phyloP scores from a whole-genome alignment of 2,329 filamentous ascomycete species.

The Claviceps pusilla region DNA sequence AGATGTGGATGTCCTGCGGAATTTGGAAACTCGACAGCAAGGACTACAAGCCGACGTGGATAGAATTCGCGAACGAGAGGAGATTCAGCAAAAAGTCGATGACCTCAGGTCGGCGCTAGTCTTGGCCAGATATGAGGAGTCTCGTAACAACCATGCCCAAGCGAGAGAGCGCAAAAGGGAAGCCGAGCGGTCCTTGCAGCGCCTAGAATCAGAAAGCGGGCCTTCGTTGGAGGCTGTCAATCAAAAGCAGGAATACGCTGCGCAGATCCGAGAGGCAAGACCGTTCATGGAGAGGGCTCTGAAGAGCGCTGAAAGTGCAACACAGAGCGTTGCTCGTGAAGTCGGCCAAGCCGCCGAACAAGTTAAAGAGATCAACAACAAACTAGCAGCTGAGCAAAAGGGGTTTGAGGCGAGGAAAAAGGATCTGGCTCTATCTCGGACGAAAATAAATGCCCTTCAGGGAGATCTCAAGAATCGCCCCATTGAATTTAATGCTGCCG shows the following conservation, averaged over 20 bases:
- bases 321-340: conserved; percentile 28
- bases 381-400: conserved; percentile 36
- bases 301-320: conserved; percentile 35
- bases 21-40: conserved; percentile 57
- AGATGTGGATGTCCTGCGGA: conserved; percentile 48
- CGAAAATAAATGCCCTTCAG: conserved; percentile 47
- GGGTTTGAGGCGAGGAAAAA: conserved; percentile 34
- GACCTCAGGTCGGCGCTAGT: conserved; percentile 52
- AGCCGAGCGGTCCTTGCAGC: conserved; percentile 40
- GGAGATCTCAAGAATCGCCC: conserved; percentile 47
- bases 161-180: conserved; percentile 40
- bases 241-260: conserved; percentile 52
- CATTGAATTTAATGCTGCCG: conserved; percentile 50
- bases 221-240: conserved; percentile 58
- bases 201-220: conserved; percentile 42
- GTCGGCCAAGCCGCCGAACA: conserved; percentile 21
- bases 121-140: conserved; percentile 47
- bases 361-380: conserved; percentile 27
- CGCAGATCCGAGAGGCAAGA: conserved; percentile 40
- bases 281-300: conserved; percentile 39
- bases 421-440: conserved; percentile 34
- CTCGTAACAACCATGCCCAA: conserved; percentile 30
- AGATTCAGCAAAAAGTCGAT: conserved; percentile 48
- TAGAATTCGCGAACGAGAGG: conserved; percentile 59
- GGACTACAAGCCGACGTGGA: conserved; percentile 70